Percentiles rank a stretch among this genome's conserved stretches.
These are phyloP conservation scores for Podosphaera xanthii DNA, from an alignment of 2,329 filamentous ascomycete species.

Conservation along the genomic window DNA sequence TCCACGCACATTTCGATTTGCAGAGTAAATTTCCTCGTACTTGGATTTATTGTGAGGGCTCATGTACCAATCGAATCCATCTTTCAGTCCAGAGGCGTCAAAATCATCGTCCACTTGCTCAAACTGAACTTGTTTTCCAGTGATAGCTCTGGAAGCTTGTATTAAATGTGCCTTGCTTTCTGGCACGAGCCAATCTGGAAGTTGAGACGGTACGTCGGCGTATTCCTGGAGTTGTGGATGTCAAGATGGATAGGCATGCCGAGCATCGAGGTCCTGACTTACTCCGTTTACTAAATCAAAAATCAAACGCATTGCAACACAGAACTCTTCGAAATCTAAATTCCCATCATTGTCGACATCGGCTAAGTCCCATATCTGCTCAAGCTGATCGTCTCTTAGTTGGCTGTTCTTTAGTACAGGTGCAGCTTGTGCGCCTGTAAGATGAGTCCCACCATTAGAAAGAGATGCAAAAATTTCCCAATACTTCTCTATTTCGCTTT, in stretches of 20 bases:
- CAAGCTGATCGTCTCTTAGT: slow-evolving; percentile 63
- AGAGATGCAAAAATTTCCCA: slow-evolving; percentile 61
- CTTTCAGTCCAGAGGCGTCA: slow-evolving; percentile 66
- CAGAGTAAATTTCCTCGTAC: slow-evolving; percentile 93
- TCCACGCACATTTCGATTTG: slow-evolving; percentile 70
- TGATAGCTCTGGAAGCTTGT: slow-evolving; percentile 59
- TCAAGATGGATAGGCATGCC: background rate
- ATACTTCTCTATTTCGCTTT: slow-evolving; percentile 55
- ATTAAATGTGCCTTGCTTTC: slow-evolving; percentile 86
- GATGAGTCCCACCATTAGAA: slow-evolving; percentile 36
- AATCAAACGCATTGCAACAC: slow-evolving; percentile 92
- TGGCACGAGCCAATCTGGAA: slow-evolving; percentile 93
- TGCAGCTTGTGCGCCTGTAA: slow-evolving; percentile 47
- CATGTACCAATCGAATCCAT: slow-evolving; percentile 99
- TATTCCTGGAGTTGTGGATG: slow-evolving; percentile 40
- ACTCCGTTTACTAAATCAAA: slow-evolving; percentile 94
- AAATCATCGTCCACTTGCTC: slow-evolving; percentile 66
- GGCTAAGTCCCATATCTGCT: slow-evolving; percentile 88
- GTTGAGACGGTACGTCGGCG: slow-evolving; percentile 56
- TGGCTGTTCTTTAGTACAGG: slow-evolving; percentile 52
- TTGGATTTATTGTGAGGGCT: slow-evolving; percentile 72
- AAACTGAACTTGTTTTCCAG: slow-evolving; percentile 58
- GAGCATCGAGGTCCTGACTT: slow-evolving; percentile 17
- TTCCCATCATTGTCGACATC: slow-evolving; percentile 96
- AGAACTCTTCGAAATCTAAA: slow-evolving; percentile 98